Evolutionary conservation across 192 early-diverging fungal genomes (phyloP), one percentile per base, ranked within the genome.

Genomic region (Funneliformis mosseae): DNA sequence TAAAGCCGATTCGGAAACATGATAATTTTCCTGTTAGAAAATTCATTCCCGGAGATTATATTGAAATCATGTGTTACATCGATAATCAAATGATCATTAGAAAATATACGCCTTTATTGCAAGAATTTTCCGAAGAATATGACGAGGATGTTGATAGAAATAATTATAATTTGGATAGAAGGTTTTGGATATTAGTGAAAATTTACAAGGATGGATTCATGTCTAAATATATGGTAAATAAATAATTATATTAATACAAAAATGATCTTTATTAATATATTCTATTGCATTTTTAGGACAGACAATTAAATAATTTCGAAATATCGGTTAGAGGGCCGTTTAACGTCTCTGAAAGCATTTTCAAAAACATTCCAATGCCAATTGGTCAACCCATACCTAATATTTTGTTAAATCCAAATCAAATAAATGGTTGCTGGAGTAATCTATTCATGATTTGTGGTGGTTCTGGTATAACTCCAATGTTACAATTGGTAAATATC

Each of bases 391-490:
- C 18, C 16, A 10, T n/a, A 28, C 7, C 28, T 41, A 18, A 11
- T 41, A 41, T 74, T 27, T 38, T 80, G 4, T 60, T 80, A n/a
- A 80, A 80, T 73, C 69, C 43, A 23, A 70, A 59, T 21, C 42
- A 41, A n/a, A 0, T 16, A 21, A 41, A 80, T 16, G 21, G 50
- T 8, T 73, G 79, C 23, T 80, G 79, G 79, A 60, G 74, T 73
- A 14, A 60, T 59, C 42, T 80, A 41, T 48, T 74, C 69, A 96
- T 98, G 95, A 92, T 96, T 88, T 96, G 96, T 60, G 95, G 96
- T 38, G 96, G 96, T 67, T 95, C 96, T 48, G 96, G 93, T 12
- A 94, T 98, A 78, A 96, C 97, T 3, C 97, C 97, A 60, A 97
- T 97, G 96, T 88, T 94, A 72, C 96, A 94, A 76, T 83, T 83